Conservation (phyloP, 2,329 filamentous ascomycete genomes). For the Escovopsis sp. region DNA sequence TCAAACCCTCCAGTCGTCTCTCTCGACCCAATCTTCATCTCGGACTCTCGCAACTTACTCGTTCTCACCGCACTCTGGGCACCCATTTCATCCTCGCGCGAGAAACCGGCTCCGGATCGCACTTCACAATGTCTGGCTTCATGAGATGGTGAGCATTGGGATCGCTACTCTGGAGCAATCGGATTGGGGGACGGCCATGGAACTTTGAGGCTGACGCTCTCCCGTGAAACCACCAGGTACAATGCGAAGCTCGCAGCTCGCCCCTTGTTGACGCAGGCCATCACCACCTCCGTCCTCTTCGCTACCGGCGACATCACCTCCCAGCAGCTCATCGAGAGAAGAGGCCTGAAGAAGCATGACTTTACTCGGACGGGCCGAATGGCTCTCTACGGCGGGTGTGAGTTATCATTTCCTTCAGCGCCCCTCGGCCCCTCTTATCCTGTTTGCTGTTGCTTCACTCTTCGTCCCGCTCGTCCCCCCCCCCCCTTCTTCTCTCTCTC, state of each 20-base stretch:
- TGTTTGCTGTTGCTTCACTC: constrained; percentile 1
- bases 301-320: constrained; percentile 82
- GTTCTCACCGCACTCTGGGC: too few relatives aligned
- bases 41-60: too few relatives aligned
- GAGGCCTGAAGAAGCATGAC: constrained; percentile 64
- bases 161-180: too few relatives aligned
- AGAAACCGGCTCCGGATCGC: background rate
- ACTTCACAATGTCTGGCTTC: constrained; percentile 3
- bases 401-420: constrained; percentile 14
- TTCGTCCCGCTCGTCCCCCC: too few relatives aligned
- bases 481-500: too few relatives aligned
- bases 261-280: constrained; percentile 77
- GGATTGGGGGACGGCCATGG: too few relatives aligned
- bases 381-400: constrained; percentile 65
- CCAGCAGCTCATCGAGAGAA: constrained; percentile 79
- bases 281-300: constrained; percentile 86
- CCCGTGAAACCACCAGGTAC: constrained; percentile 47
- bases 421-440: background rate
- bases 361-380: constrained; percentile 58
- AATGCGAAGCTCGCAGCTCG: constrained; percentile 65
- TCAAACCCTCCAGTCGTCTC: too few relatives aligned
- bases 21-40: too few relatives aligned
- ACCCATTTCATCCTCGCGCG: background rate
- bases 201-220: background rate
- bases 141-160: constrained; percentile 2